Conservation (phyloP, 768 basidiomycete genomes). For the Pisolithus orientalis region DNA sequence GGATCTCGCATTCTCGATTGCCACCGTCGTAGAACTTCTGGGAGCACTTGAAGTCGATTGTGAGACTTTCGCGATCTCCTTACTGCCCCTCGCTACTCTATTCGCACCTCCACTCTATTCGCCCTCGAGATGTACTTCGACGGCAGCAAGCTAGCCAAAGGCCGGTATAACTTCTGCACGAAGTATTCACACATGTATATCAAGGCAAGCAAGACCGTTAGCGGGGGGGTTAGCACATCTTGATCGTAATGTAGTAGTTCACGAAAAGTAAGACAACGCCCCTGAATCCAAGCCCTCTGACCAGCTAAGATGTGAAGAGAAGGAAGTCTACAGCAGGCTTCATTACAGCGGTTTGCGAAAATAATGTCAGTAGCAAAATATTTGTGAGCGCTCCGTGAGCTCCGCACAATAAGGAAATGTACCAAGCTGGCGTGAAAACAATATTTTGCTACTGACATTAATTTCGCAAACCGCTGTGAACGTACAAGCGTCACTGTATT, state of each 20-base stretch:
- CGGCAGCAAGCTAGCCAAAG: slow-evolving; percentile 83
- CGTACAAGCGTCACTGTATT: slow-evolving; percentile 48
- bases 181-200: slow-evolving; percentile 41
- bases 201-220: background rate
- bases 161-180: slow-evolving; percentile 77
- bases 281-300: slow-evolving; percentile 80
- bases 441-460: no score
- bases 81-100: slow-evolving; percentile 80
- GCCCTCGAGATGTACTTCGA: slow-evolving; percentile 83
- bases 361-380: no score
- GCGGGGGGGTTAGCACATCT: slow-evolving; percentile 10
- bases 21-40: slow-evolving; percentile 90
- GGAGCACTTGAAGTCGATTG: background rate
- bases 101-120: slow-evolving; percentile 88
- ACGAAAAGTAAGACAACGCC: slow-evolving; percentile 74
- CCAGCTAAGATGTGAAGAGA: slow-evolving; percentile 89
- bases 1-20: slow-evolving; percentile 71
- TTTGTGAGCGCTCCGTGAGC: no score
- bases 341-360: slow-evolving; percentile 26
- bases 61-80: slow-evolving; percentile 81
- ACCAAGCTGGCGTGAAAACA: no score
- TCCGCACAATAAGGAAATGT: no score
- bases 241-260: slow-evolving; percentile 84
- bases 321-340: slow-evolving; percentile 89
- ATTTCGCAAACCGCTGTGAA: slow-evolving; percentile 39